Base-by-base conservation (phyloP, 2,329 filamentous ascomycete genomes). In the Sporothrix inflata region DNA sequence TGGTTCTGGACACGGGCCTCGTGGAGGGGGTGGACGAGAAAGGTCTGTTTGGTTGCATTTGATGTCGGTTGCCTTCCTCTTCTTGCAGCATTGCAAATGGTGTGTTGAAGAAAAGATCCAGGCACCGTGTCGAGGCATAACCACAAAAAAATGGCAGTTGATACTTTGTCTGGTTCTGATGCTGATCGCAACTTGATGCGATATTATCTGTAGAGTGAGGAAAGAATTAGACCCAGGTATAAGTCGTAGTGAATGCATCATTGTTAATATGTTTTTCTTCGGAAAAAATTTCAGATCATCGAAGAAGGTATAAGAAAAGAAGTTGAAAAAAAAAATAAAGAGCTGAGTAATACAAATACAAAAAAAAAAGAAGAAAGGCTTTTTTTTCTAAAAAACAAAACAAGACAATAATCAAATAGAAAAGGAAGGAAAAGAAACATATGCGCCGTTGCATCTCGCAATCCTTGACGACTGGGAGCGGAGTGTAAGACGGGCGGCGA, bases 1-100 rank as follows among this genome's bases (percentile, higher is more conserved):
- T 69, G 51, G 67, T 57, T 69, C 24, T 69, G 51, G 12, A 69
- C 66, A 69, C 66, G 66, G 66, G 47, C 66, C 66, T 69, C 47
- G 57, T 21, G 34, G 34, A 57, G 53, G 12, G 12, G 27, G 27
- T 27, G 24, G 55, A 57, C 38, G 11, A 30, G 24, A 51, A 30
- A 30, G 7, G 21, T 30, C 61, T 47, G 61, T 47, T 65, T 51
- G 63, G 42, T 69, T 55, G 11, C n/a, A 53, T 53, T 9, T 45
- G 21, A 47, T 47, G n/a, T 30, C n/a, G n/a, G 24, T 11, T 8
- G 16, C 27, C 2, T 34, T 45, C 40, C 14, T 47, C 42, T 16
- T 14, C 14, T 5, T 47, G 42, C 42, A 47, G 40, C 57, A 21
- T 5, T 21, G 12, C 40, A 45, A 6, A 27, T 16, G 21, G 38